Evolutionary conservation across 371 early-diverging fungal species (phyloP), one percentile per base, ranked within the genome.

Genomic region (Rhizopus sp.): DNA sequence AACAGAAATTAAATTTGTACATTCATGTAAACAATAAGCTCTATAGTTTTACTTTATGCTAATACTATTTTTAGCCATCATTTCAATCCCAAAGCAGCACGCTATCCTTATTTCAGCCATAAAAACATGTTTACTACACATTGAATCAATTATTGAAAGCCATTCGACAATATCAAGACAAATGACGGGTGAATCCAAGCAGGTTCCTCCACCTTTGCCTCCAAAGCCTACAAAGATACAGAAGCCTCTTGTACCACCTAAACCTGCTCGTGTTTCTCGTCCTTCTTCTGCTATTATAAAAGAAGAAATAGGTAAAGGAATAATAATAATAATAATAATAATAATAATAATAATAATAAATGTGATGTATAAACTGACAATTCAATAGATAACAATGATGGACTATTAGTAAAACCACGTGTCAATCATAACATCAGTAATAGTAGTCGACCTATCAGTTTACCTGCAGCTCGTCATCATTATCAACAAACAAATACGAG

Each of bases 1-100:
- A 7, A 55, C 69, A 29, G 75, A 71, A 31, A 65, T 69, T 35
- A 77, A 75, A 53, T 80, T 80, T 63, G 72, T 80, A 47, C 77
- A 70, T 69, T 68, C 77, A 40, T 68, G 80, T 80, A 68, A 69
- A 65, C 40, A 37, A 0, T 23, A 23, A 23, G 23, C 23, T 23
- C 23, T 23, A 23, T 23, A 23, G 23, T 23, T 23, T 23, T 23
- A 23, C 23, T 0, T 23, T 23, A 23, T 23, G 23, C 23, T 23
- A 42, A n/a, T 30, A 16, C 42, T 42, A 9, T 40, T 16, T 10
- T n/a, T 57, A 80, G 80, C 80, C 44, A 75, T 80, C 59, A 55
- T 77, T 42, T 67, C 73, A 29, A 68, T 64, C 29, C 80, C 80
- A 39, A 71, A 73, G 34, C 69, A 76, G 17, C 71, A 75, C 50